phyloP scores from a whole-genome alignment of 352 stramenopile species.

The Phytophthora parvispora region DNA sequence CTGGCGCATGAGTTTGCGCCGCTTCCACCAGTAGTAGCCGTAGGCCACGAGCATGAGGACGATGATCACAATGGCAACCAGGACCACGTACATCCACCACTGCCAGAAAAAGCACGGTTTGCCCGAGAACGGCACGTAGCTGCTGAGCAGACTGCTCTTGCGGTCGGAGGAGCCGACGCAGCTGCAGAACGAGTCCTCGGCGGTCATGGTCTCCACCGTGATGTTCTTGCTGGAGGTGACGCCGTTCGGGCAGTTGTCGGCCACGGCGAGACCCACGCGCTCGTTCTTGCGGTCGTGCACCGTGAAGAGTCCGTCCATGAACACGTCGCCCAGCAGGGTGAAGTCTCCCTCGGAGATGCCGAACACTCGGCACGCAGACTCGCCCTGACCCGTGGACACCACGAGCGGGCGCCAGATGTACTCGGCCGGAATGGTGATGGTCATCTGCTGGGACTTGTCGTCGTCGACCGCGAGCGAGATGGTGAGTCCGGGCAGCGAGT shows the following conservation, averaged over 20 bases:
- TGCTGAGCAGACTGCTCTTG: slow-evolving; percentile 71
- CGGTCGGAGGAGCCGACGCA: slow-evolving; percentile 69
- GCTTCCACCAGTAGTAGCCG: slow-evolving; percentile 63
- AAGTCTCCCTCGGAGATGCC: slow-evolving; percentile 84
- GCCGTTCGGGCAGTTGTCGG: slow-evolving; percentile 75
- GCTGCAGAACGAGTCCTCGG: slow-evolving; percentile 64
- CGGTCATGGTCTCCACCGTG: slow-evolving; percentile 52
- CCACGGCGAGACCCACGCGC: slow-evolving; percentile 72
- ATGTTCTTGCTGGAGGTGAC: slow-evolving; percentile 79
- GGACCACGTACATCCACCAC: slow-evolving; percentile 91
- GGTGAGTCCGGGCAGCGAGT: slow-evolving; percentile 67
- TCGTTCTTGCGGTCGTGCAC: slow-evolving; percentile 76
- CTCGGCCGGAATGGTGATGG: slow-evolving; percentile 76
- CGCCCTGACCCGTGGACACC: slow-evolving; percentile 48
- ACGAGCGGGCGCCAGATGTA: slow-evolving; percentile 90
- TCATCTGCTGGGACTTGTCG: slow-evolving; percentile 68
- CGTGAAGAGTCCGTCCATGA: slow-evolving; percentile 88
- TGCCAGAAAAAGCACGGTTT: slow-evolving; percentile 90
- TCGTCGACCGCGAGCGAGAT: slow-evolving; percentile 70
- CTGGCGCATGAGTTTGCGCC: slow-evolving; percentile 56
- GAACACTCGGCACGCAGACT: slow-evolving; percentile 73
- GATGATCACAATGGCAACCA: slow-evolving; percentile 69
- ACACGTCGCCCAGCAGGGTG: slow-evolving; percentile 84
- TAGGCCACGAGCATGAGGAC: slow-evolving; percentile 57
- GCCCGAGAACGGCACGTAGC: slow-evolving; percentile 64